Conservation (phyloP, 164 flowering plant species). For the Cinnamomum micranthum region DNA sequence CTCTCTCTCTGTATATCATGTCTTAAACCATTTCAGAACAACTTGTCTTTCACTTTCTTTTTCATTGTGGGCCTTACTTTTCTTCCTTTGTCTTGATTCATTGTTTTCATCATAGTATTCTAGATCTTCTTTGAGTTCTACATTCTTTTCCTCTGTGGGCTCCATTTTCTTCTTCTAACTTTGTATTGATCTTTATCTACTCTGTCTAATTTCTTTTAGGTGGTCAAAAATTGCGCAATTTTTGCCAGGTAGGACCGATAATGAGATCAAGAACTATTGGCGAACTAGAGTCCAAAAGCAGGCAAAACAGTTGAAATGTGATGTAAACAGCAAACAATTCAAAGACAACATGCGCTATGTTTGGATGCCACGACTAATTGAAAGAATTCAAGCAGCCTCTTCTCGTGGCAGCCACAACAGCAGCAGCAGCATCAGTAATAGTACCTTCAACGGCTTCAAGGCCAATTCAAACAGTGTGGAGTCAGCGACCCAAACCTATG, state of each 20-base stretch:
- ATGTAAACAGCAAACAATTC: conserved; percentile 15
- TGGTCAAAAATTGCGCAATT: conserved; percentile 13
- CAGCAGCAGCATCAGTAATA: neutral
- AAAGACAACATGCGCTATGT: conserved; percentile 11
- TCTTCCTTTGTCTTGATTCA: neutral
- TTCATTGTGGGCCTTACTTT: too few relatives aligned
- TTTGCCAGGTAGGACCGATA: conserved; percentile 12
- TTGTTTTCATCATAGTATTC: neutral
- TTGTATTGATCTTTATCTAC: too few relatives aligned
- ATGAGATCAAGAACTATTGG: conserved; percentile 20
- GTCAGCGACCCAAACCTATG: neutral
- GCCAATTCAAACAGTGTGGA: neutral
- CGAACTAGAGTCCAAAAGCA: conserved; percentile 15
- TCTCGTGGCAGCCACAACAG: too few relatives aligned
- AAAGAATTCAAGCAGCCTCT: conserved; percentile 8
- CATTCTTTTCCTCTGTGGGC: too few relatives aligned
- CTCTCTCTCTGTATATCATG: neutral
- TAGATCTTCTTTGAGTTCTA: neutral
- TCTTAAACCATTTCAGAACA: too few relatives aligned
- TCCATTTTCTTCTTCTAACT: too few relatives aligned
- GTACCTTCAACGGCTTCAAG: neutral
- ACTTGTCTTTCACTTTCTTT: too few relatives aligned
- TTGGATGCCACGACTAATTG: conserved; percentile 12
- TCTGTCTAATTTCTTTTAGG: conserved; percentile 1
- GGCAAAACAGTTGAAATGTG: conserved; percentile 14